Conservation (phyloP, 1,284 basidiomycete species). For the Marasmius oreades region DNA sequence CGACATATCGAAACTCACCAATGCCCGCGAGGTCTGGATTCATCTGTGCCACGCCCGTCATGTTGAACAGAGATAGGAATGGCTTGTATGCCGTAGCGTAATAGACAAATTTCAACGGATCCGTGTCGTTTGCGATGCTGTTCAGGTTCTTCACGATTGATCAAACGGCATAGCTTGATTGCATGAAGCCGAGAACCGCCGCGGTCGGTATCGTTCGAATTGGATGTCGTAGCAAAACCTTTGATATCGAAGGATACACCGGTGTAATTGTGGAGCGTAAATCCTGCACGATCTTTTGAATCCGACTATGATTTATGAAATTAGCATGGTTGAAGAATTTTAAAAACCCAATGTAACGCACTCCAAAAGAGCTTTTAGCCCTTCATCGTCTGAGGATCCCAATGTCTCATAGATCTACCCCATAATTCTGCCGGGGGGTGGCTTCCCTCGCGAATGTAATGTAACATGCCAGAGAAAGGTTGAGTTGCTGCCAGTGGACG, state of each 20-base stretch:
- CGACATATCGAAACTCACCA: constrained; percentile 50
- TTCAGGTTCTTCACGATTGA: constrained; percentile 59
- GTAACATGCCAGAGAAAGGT: constrained; percentile 76
- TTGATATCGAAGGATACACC: constrained; percentile 51
- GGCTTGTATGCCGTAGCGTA: constrained; percentile 77
- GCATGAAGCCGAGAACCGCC: too few species aligned
- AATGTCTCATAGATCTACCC: too few species aligned
- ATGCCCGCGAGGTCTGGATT: constrained; percentile 61
- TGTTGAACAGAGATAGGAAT: constrained; percentile 78
- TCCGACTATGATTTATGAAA: constrained; percentile 50
- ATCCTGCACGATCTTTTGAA: constrained; percentile 75
- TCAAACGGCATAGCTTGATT: too few species aligned
- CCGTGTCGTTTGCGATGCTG: constrained; percentile 53
- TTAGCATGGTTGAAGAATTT: too few species aligned
- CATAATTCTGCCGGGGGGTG: too few species aligned
- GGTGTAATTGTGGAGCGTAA: constrained; percentile 68
- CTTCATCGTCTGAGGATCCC: too few species aligned
- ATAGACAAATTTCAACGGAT: constrained; percentile 65
- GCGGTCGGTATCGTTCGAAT: constrained; percentile 51
- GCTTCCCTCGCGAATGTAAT: constrained; percentile 63
- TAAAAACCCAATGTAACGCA: too few species aligned
- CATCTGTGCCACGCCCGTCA: constrained; percentile 55
- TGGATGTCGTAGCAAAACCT: constrained; percentile 54
- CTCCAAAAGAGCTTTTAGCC: too few species aligned
- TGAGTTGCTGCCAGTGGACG: constrained; percentile 74